Conservation (phyloP, 2,329 filamentous ascomycete genomes). For the Pestalotiopsis sp. region DNA sequence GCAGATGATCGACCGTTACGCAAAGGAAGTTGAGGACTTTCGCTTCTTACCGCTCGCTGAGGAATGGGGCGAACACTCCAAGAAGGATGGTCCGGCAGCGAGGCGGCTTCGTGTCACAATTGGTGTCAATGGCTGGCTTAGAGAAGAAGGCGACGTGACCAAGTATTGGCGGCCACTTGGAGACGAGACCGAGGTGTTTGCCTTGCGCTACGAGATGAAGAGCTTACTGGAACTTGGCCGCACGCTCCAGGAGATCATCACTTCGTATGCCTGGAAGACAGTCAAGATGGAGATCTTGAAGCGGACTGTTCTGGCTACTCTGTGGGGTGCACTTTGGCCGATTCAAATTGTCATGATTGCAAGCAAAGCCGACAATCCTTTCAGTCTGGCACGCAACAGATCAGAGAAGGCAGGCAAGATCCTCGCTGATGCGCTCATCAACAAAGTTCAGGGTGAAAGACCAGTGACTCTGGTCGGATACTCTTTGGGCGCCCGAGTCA, state of each 20-base stretch:
- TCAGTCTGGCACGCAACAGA: constrained; percentile 73
- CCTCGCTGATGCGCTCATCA: constrained; percentile 69
- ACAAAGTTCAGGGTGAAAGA: constrained; percentile 68
- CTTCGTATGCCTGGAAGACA: constrained; percentile 73
- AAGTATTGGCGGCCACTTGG: constrained; percentile 79
- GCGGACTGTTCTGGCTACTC: constrained; percentile 67
- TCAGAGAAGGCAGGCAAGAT: constrained; percentile 81
- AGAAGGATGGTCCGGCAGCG: constrained; percentile 30
- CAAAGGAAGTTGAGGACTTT: constrained; percentile 82
- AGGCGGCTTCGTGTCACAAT: constrained; percentile 77
- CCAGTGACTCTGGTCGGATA: constrained; percentile 70
- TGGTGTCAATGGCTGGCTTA: constrained; percentile 86
- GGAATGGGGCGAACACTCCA: constrained; percentile 38
- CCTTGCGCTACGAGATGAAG: constrained; percentile 80
- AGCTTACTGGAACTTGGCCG: constrained; percentile 76
- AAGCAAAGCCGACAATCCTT: constrained; percentile 78
- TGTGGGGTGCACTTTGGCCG: constrained; percentile 73
- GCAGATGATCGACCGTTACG: constrained; percentile 85
- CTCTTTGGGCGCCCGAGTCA: constrained; percentile 67
- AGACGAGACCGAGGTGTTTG: constrained; percentile 77
- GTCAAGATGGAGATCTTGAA: constrained; percentile 77
- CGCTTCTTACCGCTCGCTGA: constrained; percentile 73
- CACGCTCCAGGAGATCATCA: constrained; percentile 71
- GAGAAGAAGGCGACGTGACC: constrained; percentile 72
- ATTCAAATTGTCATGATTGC: constrained; percentile 68